These are phyloP conservation scores for Rhododendron griersonianum DNA, from an alignment of 148 eudicot species.

Conservation along the genomic window DNA sequence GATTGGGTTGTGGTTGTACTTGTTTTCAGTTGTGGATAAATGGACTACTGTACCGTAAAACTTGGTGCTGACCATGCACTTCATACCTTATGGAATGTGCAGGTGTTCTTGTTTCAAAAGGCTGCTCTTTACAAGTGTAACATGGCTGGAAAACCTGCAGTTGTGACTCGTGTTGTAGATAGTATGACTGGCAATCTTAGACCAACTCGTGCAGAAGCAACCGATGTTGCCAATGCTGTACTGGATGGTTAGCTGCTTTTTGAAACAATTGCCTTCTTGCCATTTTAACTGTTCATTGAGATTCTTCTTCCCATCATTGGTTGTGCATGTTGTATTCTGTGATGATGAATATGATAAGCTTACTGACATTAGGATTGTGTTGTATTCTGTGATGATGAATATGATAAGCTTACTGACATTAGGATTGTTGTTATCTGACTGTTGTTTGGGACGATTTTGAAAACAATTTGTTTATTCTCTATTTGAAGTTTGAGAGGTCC, in stretches of 20 bases:
- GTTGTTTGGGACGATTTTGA: background rate
- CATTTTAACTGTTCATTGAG: background rate
- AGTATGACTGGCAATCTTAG: conserved; percentile 96
- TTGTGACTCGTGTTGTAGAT: conserved; percentile 96
- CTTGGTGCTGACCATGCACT: background rate
- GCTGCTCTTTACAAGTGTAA: conserved; percentile 91
- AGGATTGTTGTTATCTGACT: background rate
- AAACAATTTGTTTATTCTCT: background rate
- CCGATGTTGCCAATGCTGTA: conserved; percentile 89
- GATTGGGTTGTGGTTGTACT: background rate
- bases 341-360: background rate
- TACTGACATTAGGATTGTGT: background rate
- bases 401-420: background rate
- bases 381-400: background rate
- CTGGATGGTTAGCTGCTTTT: conserved; percentile 54
- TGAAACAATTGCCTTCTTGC: background rate
- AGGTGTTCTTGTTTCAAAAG: conserved; percentile 96
- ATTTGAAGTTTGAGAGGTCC: background rate
- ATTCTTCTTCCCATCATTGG: background rate
- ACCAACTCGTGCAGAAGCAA: conserved; percentile 92
- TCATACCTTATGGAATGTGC: conserved; percentile 8
- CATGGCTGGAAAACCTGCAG: conserved; percentile 97
- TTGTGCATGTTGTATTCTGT: background rate
- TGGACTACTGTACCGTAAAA: background rate
- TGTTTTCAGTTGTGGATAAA: background rate